Conservation (phyloP, 1,139 yeast species). For the Casaregolazyma lundiana region DNA sequence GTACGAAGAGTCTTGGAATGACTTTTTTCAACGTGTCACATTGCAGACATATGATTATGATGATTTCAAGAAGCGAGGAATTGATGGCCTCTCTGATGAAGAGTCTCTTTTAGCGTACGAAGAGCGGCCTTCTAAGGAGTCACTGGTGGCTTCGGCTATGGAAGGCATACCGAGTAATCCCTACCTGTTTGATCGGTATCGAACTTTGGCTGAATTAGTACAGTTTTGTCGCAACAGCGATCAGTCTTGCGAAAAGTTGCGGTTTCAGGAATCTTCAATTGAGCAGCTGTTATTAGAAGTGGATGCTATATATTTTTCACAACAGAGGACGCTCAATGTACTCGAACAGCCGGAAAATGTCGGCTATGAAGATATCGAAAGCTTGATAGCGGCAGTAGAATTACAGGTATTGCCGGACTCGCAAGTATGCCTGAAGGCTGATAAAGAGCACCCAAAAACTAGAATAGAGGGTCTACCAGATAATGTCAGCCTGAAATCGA, state of each 20-base stretch:
- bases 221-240: slow-evolving; percentile 22
- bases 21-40: slow-evolving; percentile 70
- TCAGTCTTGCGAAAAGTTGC: neutral
- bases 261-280: slow-evolving; percentile 1
- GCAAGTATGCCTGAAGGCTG: neutral
- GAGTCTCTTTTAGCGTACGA: slow-evolving; percentile 2
- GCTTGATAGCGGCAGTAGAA: neutral
- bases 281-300: neutral
- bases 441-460: neutral
- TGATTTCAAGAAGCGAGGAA: slow-evolving; percentile 46
- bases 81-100: slow-evolving; percentile 2
- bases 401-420: neutral
- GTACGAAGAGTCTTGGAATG: slow-evolving; percentile 54
- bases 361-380: slow-evolving; percentile 8
- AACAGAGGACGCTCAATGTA: neutral
- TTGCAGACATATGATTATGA: slow-evolving; percentile 15
- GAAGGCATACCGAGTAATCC: slow-evolving; percentile 34
- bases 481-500: neutral
- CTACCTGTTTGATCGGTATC: slow-evolving; percentile 33
- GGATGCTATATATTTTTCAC: neutral
- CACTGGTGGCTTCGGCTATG: slow-evolving; percentile 26
- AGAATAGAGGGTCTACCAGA: neutral
- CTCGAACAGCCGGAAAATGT: slow-evolving; percentile 13
- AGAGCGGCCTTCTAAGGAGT: slow-evolving; percentile 25
- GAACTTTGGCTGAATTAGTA: slow-evolving; percentile 29